phyloP scores from a whole-genome alignment of 208 protist species.

The Leishmania braziliensis region DNA sequence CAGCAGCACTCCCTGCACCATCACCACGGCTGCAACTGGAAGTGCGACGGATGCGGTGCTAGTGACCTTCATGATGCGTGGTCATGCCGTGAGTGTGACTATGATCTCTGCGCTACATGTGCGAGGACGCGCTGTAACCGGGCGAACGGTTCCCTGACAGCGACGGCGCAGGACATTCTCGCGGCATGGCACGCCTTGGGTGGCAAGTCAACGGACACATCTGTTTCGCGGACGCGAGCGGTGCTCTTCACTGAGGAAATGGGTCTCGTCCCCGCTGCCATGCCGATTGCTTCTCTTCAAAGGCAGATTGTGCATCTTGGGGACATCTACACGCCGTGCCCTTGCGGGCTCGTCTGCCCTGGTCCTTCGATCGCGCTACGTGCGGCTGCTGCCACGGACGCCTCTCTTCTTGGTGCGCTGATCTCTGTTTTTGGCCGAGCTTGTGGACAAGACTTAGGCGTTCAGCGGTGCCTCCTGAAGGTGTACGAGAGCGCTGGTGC shows the following conservation, averaged over 20 bases:
- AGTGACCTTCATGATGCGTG: constrained; percentile 49
- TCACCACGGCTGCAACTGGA: constrained; percentile 79
- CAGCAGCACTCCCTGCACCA: constrained; percentile 57
- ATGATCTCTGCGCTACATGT: constrained; percentile 77
- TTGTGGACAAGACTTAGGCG: constrained; percentile 28
- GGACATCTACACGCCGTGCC: constrained; percentile 16
- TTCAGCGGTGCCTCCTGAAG: constrained; percentile 60
- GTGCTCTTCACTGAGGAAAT: constrained; percentile 44
- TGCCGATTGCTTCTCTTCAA: constrained; percentile 9
- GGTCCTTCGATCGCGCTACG: constrained; percentile 10
- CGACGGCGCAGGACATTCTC: constrained; percentile 60
- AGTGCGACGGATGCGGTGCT: constrained; percentile 61
- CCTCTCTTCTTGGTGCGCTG: constrained; percentile 33
- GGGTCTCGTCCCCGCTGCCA: constrained; percentile 31
- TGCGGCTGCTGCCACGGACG: too few relatives aligned
- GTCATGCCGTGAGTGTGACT: constrained; percentile 81
- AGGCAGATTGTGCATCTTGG: constrained; percentile 23
- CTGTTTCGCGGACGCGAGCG: neutral
- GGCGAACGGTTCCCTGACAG: constrained; percentile 54
- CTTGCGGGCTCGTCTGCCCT: constrained; percentile 37
- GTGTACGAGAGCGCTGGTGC: constrained; percentile 30
- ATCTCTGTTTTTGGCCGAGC: constrained; percentile 26
- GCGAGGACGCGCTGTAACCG: constrained; percentile 40
- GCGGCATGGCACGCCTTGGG: constrained; percentile 14
- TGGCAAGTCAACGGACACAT: neutral